These are phyloP conservation scores for Medicago ruthenica DNA, from an alignment of 306 rosid genomes.

Conservation along the genomic window DNA sequence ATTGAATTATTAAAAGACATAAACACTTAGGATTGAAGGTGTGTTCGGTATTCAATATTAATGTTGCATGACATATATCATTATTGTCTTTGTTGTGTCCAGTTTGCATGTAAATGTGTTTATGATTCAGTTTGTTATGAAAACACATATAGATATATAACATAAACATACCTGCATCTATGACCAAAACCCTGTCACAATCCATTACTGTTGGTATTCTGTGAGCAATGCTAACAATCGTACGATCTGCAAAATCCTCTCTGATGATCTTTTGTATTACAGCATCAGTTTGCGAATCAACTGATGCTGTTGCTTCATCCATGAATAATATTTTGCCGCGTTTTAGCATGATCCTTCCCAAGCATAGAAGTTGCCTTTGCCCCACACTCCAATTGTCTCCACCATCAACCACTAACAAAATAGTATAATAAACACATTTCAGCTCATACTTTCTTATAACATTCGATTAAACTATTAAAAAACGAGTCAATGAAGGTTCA, in stretches of 20 bases:
- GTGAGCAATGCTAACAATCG: conserved; percentile 91
- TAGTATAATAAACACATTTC: not conserved
- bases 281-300: conserved; percentile 90
- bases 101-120: too few species aligned
- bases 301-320: conserved; percentile 96
- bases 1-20: not conserved
- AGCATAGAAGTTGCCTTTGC: conserved; percentile 84
- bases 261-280: conserved; percentile 78
- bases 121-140: not conserved
- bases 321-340: conserved; percentile 69
- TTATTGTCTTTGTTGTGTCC: too few species aligned
- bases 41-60: too few species aligned
- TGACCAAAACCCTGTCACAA: conserved; percentile 75
- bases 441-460: not conserved
- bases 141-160: not conserved
- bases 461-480: not conserved
- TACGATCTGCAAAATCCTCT: conserved; percentile 74
- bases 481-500: not conserved
- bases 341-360: conserved; percentile 89
- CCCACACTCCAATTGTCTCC: conserved; percentile 99
- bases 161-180: conserved; percentile 70
- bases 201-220: conserved; percentile 96
- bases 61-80: too few species aligned
- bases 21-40: not conserved
- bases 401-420: conserved; percentile 64